Percentiles rank a stretch among this genome's conserved stretches.
Evolutionary conservation across 129 eudicot genomes (phyloP).

Genomic region (Arctium lappa): DNA sequence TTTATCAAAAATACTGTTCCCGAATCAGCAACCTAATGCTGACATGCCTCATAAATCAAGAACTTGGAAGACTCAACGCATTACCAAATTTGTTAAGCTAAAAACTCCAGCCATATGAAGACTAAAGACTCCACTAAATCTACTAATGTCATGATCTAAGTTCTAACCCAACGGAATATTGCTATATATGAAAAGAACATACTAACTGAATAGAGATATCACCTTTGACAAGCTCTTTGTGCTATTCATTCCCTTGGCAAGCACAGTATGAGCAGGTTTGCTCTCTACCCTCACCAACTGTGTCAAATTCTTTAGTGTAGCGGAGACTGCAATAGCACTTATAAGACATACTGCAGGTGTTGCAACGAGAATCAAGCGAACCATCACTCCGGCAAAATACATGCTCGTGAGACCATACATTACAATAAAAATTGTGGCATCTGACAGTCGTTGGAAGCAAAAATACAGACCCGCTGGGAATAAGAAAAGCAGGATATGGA

Average conservation of each 20-base stretch:
- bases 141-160: neutral
- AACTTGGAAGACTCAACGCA: too few relatives aligned
- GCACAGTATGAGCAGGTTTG: slow-evolving; percentile 18
- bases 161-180: neutral
- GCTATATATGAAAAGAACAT: neutral
- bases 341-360: slow-evolving; percentile 88
- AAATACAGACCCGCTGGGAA: slow-evolving; percentile 95
- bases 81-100: too few relatives aligned
- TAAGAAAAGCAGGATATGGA: slow-evolving; percentile 74
- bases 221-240: slow-evolving; percentile 82
- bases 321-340: slow-evolving; percentile 95
- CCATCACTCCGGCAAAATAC: slow-evolving; percentile 86
- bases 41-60: too few relatives aligned
- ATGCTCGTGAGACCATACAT: slow-evolving; percentile 79
- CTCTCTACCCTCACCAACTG: slow-evolving; percentile 56
- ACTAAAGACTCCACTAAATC: too few relatives aligned
- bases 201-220: neutral
- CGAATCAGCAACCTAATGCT: too few relatives aligned
- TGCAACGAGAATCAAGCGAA: slow-evolving; percentile 72
- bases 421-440: slow-evolving; percentile 79
- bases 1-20: too few relatives aligned
- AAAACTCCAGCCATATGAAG: too few relatives aligned
- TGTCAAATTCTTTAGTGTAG: slow-evolving; percentile 80
- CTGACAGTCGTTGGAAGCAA: slow-evolving; percentile 76
- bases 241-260: slow-evolving; percentile 61